Conservation (phyloP, 306 rosid species). For the Quercus suber region DNA sequence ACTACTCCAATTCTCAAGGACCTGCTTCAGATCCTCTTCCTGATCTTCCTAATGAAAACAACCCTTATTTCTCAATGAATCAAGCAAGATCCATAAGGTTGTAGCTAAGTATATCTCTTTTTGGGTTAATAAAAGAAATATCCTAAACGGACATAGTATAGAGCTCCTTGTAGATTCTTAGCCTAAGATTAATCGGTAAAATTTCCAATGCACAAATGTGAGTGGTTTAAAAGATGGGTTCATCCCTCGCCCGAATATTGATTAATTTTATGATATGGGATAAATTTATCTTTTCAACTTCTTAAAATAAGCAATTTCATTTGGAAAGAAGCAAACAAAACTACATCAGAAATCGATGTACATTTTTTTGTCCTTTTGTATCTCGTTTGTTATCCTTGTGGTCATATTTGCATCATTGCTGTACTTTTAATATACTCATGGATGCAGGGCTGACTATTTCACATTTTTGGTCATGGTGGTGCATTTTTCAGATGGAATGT, state of each 20-base stretch:
- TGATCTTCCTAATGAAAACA: constrained; percentile 48
- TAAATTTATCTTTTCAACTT: not conserved
- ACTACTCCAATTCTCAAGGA: constrained; percentile 70
- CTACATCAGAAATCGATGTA: not conserved
- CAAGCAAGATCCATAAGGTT: constrained; percentile 92
- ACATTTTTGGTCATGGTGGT: constrained; percentile 16
- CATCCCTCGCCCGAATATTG: not conserved
- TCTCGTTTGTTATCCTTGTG: not conserved
- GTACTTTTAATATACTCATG: not conserved
- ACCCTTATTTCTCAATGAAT: constrained; percentile 71
- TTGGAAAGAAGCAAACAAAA: not conserved
- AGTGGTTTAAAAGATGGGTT: not conserved
- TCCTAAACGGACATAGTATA: not conserved
- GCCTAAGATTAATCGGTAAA: not conserved
- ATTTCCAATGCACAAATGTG: not conserved
- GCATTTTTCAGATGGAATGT: constrained; percentile 60
- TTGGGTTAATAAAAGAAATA: constrained; percentile 2
- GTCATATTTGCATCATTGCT: not conserved
- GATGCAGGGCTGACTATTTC: constrained; percentile 7
- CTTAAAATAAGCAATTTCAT: not conserved
- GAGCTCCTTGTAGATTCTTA: not conserved
- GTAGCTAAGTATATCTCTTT: constrained; percentile 19
- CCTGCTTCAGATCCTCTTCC: constrained; percentile 86
- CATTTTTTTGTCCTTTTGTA: not conserved
- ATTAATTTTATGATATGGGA: not conserved